Base-by-base conservation (phyloP, 805 yeast species). In the Ogataea ganodermae region DNA sequence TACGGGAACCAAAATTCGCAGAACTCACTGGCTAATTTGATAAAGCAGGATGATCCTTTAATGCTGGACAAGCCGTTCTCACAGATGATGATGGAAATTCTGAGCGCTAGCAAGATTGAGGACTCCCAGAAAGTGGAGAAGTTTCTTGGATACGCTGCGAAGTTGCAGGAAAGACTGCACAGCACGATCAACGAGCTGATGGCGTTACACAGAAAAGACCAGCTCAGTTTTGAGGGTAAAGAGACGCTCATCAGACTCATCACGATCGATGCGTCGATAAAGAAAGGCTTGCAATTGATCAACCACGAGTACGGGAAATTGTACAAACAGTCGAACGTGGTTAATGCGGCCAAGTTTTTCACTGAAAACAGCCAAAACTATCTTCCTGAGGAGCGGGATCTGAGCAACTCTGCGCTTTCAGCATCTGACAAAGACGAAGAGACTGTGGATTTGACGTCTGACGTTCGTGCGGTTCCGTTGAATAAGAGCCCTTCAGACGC, bases 171-270 rank as follows among this genome's bases (percentile, higher is more conserved):
- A 1, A 71, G 72, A 43, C 71, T 82, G 32, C 77, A 76, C 45
- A 63, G 69, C 16, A 70, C 83, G 0, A 78, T 81, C 51, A 77
- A 75, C 51, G 80, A 79, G 44, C 67, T 89, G 55, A 75, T 83
- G 59, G 74, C 75, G 42, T 73, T 83, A 49, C 81, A 86, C 58
- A 71, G 75, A 42, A 70, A 75, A 28, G 76, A 75, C 32, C 75
- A 78, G 51, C 70, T 89, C 52, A 81, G 78, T 20, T 51, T 80
- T 10, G 83, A 83, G 55, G 95, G 90, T 28, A 86, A 87, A 62
- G 96, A 89, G 61, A 76, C 86, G 16, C 68, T 89, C 35, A 71
- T 89, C 26, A 71, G 91, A 53, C 74, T 88, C 48, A 74, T 84
- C 39, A 79, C 84, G 47, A 71, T 89, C 56, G 90, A 86, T 58